These are phyloP conservation scores for Cephaloascus fragrans DNA, from an alignment of 805 yeast species.

Conservation along the genomic window DNA sequence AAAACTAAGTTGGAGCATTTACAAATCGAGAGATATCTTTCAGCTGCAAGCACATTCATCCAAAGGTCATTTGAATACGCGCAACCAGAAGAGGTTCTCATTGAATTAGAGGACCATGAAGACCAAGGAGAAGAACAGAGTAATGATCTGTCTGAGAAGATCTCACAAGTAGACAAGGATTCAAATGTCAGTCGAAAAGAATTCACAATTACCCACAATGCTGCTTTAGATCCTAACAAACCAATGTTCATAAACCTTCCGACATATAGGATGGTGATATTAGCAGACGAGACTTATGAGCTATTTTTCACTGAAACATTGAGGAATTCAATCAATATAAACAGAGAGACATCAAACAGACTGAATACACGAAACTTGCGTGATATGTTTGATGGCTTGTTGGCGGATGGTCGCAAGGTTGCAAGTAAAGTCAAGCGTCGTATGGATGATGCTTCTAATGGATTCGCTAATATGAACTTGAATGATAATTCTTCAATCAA, in stretches of 20 bases:
- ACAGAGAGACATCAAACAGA: constrained; percentile 27
- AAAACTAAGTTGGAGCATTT: constrained; percentile 49
- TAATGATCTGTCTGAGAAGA: neutral
- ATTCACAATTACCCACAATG: constrained; percentile 49
- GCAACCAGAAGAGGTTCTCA: constrained; percentile 44
- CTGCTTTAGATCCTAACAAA: constrained; percentile 71
- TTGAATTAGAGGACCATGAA: neutral
- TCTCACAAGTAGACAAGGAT: constrained; percentile 19
- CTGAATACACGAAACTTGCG: constrained; percentile 46
- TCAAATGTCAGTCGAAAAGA: constrained; percentile 24
- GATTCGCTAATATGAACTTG: constrained; percentile 3
- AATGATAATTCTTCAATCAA: constrained; percentile 10
- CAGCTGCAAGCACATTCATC: constrained; percentile 80
- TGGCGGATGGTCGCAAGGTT: constrained; percentile 88
- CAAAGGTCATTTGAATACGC: constrained; percentile 89
- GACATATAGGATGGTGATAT: constrained; percentile 86
- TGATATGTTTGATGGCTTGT: constrained; percentile 82
- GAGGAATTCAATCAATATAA: constrained; percentile 57
- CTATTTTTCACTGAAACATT: constrained; percentile 66
- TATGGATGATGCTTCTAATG: constrained; percentile 60
- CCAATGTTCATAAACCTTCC: constrained; percentile 73
- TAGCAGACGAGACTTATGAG: constrained; percentile 92
- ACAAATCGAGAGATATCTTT: constrained; percentile 71
- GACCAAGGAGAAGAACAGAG: neutral
- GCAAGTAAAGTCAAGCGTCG: constrained; percentile 84